Percentiles rank a stretch among this genome's conserved stretches.
Conservation (phyloP, 2,329 filamentous ascomycete species). For the Fusarium floridanum region DNA sequence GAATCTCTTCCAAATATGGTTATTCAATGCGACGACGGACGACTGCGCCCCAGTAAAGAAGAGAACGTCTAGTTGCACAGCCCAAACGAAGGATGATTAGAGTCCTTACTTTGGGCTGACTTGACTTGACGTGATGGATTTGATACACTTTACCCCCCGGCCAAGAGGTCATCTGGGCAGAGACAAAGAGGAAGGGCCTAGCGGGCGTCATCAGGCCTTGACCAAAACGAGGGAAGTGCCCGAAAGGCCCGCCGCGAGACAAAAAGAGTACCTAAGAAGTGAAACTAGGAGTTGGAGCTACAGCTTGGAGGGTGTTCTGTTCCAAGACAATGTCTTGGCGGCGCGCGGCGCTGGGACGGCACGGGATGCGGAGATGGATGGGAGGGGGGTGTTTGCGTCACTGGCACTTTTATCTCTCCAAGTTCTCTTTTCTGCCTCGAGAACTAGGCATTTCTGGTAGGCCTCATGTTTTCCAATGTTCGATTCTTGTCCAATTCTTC, state of each 20-base stretch:
- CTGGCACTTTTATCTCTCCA: not conserved
- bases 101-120: constrained; percentile 9
- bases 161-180: not conserved
- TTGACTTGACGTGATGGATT: not conserved
- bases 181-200: not conserved
- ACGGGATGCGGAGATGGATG: constrained; percentile 33
- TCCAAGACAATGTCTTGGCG: constrained; percentile 43
- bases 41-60: not conserved
- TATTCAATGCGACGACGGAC: not conserved
- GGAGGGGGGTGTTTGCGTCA: not conserved
- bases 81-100: not conserved
- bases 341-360: constrained; percentile 39
- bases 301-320: constrained; percentile 23
- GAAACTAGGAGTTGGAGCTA: not conserved
- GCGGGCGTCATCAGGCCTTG: not conserved
- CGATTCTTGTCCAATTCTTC: constrained; percentile 15
- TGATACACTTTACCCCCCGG: constrained; percentile 11
- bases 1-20: not conserved
- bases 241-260: not conserved
- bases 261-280: not conserved
- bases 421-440: not conserved
- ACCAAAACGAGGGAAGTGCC: constrained; percentile 16
- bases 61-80: not conserved
- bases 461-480: constrained; percentile 19
- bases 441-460: constrained; percentile 5